Base-by-base conservation (phyloP, 1,139 yeast genomes). In the Hyphopichia buzzinii region DNA sequence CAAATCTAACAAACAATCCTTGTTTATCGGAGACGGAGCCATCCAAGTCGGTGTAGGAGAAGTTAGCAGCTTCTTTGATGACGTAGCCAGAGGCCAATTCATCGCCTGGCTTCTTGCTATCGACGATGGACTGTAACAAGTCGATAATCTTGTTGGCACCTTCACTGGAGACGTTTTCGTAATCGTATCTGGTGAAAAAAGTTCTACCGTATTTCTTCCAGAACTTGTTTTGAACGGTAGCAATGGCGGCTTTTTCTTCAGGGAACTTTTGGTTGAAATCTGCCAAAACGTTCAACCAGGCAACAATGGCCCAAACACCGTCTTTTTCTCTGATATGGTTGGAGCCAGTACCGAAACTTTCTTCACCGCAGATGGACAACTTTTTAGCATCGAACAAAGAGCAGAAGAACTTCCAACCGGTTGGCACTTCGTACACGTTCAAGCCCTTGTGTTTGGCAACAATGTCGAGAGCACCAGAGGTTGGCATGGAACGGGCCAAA, bases 381-480 rank as follows among this genome's bases (percentile, higher is more conserved):
- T 89, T 89, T 54, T 87, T 79, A 32, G 95, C 90, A 57, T 92
- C 98, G 52, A 92, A 92, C 47, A 92, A 71, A 5, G 95, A 90
- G 63, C 97, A 89, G 76, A 92, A 92, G 59, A 92, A 92, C 64
- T 92, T 92, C 98, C 98, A 92, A 29, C 98, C 98, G 15, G 98
- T 92, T 41, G 98, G 98, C 4, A 94, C 98, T 64, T 92, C 98
- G 64, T 92, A 92, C 45, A 83, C 72, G 36, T 83, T 67, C 46
- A 92, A 69, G 13, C 83, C 83, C 59, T 88, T 82, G 41, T 72
- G 72, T 59, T 80, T 79, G 26, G 96, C 98, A 23, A 92, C 98
- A 41, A 84, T 73, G 56, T 92, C 98, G 50, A 92, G 76, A 25
- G 98, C 98, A 27, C 89, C 89, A 6, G 95, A 83, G 4, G 98